phyloP scores from a whole-genome alignment of 2,329 filamentous ascomycete species.

The Colletotrichum tamarilloi region DNA sequence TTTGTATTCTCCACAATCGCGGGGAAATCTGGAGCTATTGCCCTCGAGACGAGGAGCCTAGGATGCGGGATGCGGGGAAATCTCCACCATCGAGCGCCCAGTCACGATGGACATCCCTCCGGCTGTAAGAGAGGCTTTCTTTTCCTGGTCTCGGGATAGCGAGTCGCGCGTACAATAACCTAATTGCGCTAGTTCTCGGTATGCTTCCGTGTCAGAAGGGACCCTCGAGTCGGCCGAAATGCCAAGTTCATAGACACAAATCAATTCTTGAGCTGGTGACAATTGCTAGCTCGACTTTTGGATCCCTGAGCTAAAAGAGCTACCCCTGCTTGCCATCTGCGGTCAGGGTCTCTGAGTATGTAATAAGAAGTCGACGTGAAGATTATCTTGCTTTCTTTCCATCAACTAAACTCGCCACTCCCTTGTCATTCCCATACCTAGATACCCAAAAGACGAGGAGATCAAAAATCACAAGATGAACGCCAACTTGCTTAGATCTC shows the following conservation, averaged over 20 bases:
- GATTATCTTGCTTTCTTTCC: background rate
- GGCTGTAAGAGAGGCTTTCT: no score
- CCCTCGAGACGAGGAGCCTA: constrained; percentile 27
- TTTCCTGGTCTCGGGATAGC: no score
- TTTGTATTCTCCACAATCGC: constrained; percentile 9
- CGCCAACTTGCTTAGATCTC: background rate
- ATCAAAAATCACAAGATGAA: background rate
- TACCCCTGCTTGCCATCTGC: no score
- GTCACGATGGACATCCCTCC: background rate
- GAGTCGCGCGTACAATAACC: no score
- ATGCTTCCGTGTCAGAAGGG: background rate
- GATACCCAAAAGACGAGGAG: no score
- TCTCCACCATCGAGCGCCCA: constrained; percentile 4
- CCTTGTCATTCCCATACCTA: no score
- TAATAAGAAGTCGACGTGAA: no score
- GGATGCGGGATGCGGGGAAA: constrained; percentile 27
- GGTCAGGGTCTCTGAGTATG: no score
- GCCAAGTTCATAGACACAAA: background rate
- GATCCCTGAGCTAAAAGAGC: no score
- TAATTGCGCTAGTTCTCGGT: no score
- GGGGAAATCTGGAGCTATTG: constrained; percentile 6
- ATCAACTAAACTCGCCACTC: background rate
- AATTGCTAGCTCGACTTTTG: no score
- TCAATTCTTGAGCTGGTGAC: background rate
- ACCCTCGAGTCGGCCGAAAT: background rate